Percentiles rank a stretch among this genome's conserved stretches.
These are phyloP conservation scores for Geranomyces variabilis DNA, from an alignment of 192 early-diverging fungal species.

Conservation along the genomic window DNA sequence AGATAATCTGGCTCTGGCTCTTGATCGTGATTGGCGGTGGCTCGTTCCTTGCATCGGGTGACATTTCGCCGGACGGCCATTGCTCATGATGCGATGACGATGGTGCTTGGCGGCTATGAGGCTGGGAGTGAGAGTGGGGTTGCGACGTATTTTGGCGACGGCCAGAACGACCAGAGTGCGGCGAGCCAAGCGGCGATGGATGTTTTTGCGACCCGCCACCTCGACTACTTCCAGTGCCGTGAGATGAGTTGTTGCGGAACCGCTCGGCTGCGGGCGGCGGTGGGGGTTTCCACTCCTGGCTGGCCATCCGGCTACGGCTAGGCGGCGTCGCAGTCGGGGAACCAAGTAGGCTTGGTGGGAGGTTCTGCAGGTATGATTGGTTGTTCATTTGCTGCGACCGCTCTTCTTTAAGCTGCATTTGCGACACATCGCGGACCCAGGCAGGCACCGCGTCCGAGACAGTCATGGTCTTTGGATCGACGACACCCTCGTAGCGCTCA, in stretches of 20 bases:
- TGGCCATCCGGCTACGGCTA: slow-evolving; percentile 10
- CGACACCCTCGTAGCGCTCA: slow-evolving; percentile 60
- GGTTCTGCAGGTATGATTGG: background rate
- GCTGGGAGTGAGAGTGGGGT: background rate
- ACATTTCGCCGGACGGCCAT: background rate
- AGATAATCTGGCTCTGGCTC: background rate
- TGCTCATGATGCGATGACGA: background rate
- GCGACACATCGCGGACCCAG: slow-evolving; percentile 59
- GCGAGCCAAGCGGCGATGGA: background rate
- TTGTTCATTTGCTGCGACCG: background rate
- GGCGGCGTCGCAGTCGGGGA: slow-evolving; percentile 10
- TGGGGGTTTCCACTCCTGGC: slow-evolving; percentile 15
- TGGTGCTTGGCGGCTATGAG: background rate
- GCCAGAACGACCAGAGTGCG: background rate
- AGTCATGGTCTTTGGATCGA: slow-evolving; percentile 63
- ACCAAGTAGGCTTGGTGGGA: slow-evolving; percentile 8
- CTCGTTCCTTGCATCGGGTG: no score
- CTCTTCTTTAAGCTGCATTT: no score
- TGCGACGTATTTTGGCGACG: background rate
- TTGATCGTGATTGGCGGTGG: no score
- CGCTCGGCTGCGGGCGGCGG: slow-evolving; percentile 4
- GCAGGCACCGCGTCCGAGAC: slow-evolving; percentile 67
- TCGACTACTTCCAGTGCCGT: background rate
- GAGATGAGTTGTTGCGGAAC: background rate
- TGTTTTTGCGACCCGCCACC: background rate